These are phyloP conservation scores for Conringia planisiliqua DNA, from an alignment of 345 rosid species.

Conservation along the genomic window DNA sequence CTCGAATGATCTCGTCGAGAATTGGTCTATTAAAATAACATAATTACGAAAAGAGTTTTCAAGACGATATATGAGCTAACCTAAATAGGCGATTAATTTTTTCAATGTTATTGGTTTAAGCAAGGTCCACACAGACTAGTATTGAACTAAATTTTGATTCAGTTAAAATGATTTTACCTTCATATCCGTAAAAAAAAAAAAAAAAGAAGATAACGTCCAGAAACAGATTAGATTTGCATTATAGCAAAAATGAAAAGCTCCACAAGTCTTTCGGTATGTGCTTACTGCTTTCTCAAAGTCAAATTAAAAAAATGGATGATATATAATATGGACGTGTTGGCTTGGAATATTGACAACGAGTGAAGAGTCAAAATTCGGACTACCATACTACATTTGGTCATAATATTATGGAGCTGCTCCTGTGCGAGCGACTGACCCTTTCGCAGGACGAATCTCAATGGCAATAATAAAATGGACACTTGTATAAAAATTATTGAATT, in stretches of 20 bases:
- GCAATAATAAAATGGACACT: neutral
- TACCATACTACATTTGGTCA: neutral
- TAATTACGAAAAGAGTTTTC: neutral
- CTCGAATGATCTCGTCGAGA: neutral
- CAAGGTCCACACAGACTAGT: no score
- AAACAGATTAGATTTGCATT: neutral
- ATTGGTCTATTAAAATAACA: neutral
- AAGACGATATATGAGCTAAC: neutral
- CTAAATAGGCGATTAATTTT: no score
- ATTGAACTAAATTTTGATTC: neutral
- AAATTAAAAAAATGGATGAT: neutral
- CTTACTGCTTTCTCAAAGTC: neutral
- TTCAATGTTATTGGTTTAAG: no score
- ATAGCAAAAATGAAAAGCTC: neutral
- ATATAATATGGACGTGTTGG: neutral
- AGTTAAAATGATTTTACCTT: neutral
- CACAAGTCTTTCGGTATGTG: neutral
- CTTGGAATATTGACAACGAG: neutral
- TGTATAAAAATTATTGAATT: neutral
- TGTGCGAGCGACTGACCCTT: neutral
- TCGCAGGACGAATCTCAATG: neutral
- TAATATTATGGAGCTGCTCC: neutral
- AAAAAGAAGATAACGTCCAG: neutral
- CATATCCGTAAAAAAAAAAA: neutral
- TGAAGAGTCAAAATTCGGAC: neutral